Evolutionary conservation across 2,329 filamentous ascomycete genomes (phyloP), one percentile per base, ranked within the genome.

Genomic region (Fusarium begoniae): DNA sequence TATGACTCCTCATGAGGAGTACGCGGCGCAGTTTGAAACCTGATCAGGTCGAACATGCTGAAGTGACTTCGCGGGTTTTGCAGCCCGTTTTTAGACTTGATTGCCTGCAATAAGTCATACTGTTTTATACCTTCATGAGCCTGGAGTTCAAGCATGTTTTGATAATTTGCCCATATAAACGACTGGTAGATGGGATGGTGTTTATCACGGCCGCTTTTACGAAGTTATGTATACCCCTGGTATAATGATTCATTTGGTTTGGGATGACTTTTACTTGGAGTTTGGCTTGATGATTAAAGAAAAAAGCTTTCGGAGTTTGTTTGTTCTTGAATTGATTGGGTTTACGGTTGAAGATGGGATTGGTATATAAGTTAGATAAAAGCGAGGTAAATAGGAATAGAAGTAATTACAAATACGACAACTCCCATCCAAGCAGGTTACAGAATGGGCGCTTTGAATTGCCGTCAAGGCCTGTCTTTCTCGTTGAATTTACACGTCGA

Each of bases 1-100:
- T 76, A 78, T 51, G 79, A 77, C 48, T 78, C 76, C 37, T 63
- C 78, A 47, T 74, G 59, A 55, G 14, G 51, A 26, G 28, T 30
- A 47, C 32, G 48, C 28, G 37, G 47, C 41, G 28, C 44, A 63
- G 26, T 26, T 58, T 48, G 56, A 45, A 48, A 38, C 8, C 35
- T 28, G 32, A 13, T 45, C 40, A 41, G 24, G 50, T 32, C 45
- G 40, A 48, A 22, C 24, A 12, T 45, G 28, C n/a, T 28, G 32
- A 32, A 48, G 55, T 51, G 22, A 50, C 35, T 32, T 43, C 41
- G 32, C 8, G 57, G 35, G 13, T 37, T 38, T 30, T 54, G 10
- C 30, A 43, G 18, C 30, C 40, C 41, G 54, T 38, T 48, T 62
- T 64, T 26, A 50, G 47, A 56, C 47, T 63, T 38, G 44, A 45